Percentiles rank a stretch among this genome's conserved stretches.
Evolutionary conservation across 306 rosid genomes (phyloP).

Genomic region (Vicia faba): DNA sequence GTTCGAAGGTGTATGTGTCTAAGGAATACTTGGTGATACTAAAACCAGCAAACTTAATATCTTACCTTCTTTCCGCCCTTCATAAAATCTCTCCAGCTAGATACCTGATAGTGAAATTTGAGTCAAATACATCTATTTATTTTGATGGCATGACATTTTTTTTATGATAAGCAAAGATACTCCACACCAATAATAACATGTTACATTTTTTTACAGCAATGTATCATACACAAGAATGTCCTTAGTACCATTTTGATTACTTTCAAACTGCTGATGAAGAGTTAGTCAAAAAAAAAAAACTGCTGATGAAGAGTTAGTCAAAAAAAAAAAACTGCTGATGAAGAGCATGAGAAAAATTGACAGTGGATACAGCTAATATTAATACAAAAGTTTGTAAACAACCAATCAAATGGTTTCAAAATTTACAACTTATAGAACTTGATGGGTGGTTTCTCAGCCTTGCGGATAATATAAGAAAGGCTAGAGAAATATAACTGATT

Average conservation of each 20-base stretch:
- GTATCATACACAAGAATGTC: not conserved
- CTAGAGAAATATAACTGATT: too few relatives aligned
- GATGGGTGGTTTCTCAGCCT: too few relatives aligned
- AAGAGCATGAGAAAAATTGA: not conserved
- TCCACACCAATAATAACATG: conserved; percentile 26
- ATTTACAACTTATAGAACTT: too few relatives aligned
- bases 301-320: too few relatives aligned
- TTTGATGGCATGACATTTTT: not conserved
- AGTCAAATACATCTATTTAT: conserved; percentile 10
- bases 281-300: too few relatives aligned
- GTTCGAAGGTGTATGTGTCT: not conserved
- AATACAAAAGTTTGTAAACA: not conserved
- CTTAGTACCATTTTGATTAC: not conserved
- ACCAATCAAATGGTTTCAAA: too few relatives aligned
- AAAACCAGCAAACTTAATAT: conserved; percentile 21
- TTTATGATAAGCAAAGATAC: conserved; percentile 1
- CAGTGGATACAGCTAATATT: not conserved
- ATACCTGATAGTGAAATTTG: conserved; percentile 64
- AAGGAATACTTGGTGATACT: not conserved
- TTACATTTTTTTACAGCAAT: not conserved
- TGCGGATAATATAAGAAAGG: too few relatives aligned
- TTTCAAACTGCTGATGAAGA: not conserved
- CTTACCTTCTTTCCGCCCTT: conserved; percentile 98
- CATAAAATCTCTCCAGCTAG: conserved; percentile 99
- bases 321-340: not conserved